Evolutionary conservation across 83 land plant genomes (phyloP), one percentile per base, ranked within the genome.

Genomic region (Picea engelmannii): DNA sequence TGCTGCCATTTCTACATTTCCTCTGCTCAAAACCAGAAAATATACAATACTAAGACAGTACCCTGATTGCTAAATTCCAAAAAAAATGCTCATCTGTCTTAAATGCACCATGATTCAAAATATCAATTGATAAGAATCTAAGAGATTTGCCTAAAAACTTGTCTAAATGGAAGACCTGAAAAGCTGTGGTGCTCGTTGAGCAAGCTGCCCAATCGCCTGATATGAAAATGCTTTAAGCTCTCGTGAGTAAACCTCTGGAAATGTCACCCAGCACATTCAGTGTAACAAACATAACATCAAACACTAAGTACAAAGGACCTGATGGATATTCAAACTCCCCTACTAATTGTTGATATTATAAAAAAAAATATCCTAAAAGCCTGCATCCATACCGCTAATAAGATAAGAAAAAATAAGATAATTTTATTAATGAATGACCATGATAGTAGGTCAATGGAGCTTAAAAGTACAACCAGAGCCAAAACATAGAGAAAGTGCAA

Each of bases 151-250:
- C 11, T 73, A 65, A 58, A 31, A 78, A 15, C 5, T 27, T 62
- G 15, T 20, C 27, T 23, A 68, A 80, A 21, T 74, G 20, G 7
- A 21, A 89, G n/a, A 84, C 98, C 97, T 90, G 83, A 96, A 96
- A 80, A 98, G 94, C 21, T 93, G 85, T 58, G 99, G 99, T 84
- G 94, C 85, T 27, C 99, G 94, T 81, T 88, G 83, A 59, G 99
- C 95, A 81, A 98, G 99, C 82, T 90, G 91, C 40, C 99, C 99
- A 82, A 98, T 92, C 25, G 97, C 94, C 88, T 98, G 96, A 78
- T 91, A 98, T n/a, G 94, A 89, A 87, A 96, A 98, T 17, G 82
- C 86, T 86, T 90, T 91, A 38, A 95, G 76, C 47, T 93, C 94
- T 76, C 82, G 85, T 31, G 77, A 78, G 38, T 82, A 69, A 23